Conservation (phyloP, 805 yeast species). For the Diddensiella caesifluorescens region DNA sequence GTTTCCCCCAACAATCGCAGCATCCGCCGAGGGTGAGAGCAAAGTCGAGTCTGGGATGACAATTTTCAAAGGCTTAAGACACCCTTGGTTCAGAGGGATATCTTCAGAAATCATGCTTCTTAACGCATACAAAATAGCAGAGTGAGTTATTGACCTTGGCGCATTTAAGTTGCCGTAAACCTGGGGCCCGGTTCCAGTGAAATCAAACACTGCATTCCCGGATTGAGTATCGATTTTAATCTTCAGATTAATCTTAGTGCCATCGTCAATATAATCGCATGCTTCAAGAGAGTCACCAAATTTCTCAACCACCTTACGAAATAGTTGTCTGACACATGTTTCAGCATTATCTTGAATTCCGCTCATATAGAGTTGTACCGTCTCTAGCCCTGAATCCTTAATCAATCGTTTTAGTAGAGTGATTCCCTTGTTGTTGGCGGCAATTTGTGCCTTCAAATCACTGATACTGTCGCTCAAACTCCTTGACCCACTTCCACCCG, state of each 20-base stretch:
- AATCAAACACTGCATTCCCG: conserved; percentile 72
- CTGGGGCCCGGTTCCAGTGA: conserved; percentile 81
- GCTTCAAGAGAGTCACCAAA: conserved; percentile 23
- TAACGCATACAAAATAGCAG: conserved; percentile 83
- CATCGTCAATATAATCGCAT: conserved; percentile 33
- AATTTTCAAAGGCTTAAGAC: conserved; percentile 71
- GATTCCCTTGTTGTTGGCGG: conserved; percentile 86
- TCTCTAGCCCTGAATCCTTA: conserved; percentile 53
- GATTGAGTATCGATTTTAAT: conserved; percentile 42
- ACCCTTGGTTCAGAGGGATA: conserved; percentile 92
- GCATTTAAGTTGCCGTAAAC: conserved; percentile 88
- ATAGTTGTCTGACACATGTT: conserved; percentile 54
- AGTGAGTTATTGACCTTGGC: conserved; percentile 81
- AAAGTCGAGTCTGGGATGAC: conserved; percentile 57
- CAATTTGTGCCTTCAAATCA: conserved; percentile 78
- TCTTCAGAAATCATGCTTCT: conserved; percentile 80
- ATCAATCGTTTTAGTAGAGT: conserved; percentile 55
- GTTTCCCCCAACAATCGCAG: conserved; percentile 94
- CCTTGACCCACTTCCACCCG: conserved; percentile 89
- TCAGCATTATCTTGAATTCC: conserved; percentile 82
- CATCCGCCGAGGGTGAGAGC: conserved; percentile 71
- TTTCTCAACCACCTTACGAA: conserved; percentile 42
- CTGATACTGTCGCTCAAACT: conserved; percentile 77
- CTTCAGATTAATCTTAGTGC: conserved; percentile 28
- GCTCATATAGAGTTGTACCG: conserved; percentile 66